Evolutionary conservation across 345 rosid species (phyloP), one percentile per base, ranked within the genome.

Genomic region (Erodium maritimum): DNA sequence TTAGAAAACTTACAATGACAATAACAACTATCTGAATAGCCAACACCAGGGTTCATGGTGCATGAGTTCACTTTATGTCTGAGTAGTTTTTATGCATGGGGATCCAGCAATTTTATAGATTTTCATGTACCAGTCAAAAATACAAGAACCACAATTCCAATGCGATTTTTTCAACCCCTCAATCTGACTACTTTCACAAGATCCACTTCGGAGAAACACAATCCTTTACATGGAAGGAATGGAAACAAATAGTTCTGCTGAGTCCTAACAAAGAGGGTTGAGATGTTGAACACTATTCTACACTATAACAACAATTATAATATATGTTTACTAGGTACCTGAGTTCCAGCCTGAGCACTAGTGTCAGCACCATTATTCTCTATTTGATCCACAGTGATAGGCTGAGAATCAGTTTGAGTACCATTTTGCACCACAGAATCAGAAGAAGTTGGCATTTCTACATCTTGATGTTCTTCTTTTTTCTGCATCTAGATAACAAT

Each of bases 401-500:
- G 62, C 63, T 76, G 73, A 48, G 84, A 61, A 63, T 76, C 79
- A 59, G 63, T 57, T 77, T 75, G 77, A 55, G 75, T 45, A 17
- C 73, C 68, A 46, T 56, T 50, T 64, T 73, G 71, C 61, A 19
- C 69, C 51, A 46, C 29, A 22, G 83, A 71, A 69, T 68, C 82
- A 50, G 63, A 54, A 17, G 67, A 50, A 33, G 75, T 58, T 42
- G 68, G 71, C 50, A 25, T 58, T 64, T 81, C 85, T 73, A 65
- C 83, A 60, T 48, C 78, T 61, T 79, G 85, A 57, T 57, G 66
- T 7, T 8, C 69, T 69, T 73, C 81, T 24, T 73, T 69, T 64
- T 83, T 82, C 84, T 79, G 37, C 37, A 29, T 29, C 37, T 17
- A 70, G 45, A 67, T 14, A 65, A n/a, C n/a, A n/a, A n/a, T n/a